These are phyloP conservation scores for Stentor roeselii DNA, from an alignment of 73 alveolate species.

Conservation along the genomic window DNA sequence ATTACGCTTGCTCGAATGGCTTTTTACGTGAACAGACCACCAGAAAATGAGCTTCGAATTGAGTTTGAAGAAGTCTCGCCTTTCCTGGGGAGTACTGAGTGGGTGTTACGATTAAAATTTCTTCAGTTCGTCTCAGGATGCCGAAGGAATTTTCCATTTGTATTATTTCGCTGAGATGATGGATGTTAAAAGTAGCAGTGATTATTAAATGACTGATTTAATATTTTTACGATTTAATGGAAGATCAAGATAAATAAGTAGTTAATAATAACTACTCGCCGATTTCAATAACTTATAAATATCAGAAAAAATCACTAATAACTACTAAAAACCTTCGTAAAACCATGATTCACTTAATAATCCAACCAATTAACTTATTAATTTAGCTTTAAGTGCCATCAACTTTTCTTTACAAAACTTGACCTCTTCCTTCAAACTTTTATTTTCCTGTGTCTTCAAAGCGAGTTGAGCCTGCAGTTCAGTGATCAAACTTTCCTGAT, in stretches of 20 bases:
- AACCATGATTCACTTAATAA: too few species aligned
- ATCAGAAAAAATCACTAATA: too few species aligned
- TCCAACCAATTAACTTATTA: neutral
- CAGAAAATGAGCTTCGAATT: neutral
- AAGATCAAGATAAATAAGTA: too few species aligned
- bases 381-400: neutral
- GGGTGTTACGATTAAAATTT: neutral
- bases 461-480: conserved; percentile 25
- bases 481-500: conserved; percentile 3
- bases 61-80: neutral
- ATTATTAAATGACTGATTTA: neutral
- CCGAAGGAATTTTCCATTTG: too few species aligned
- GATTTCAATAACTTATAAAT: too few species aligned
- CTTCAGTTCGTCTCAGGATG: neutral
- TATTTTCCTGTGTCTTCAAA: neutral
- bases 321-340: too few species aligned
- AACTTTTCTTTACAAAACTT: conserved; percentile 12
- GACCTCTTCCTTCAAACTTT: neutral
- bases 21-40: neutral
- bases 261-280: too few species aligned
- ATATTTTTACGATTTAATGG: too few species aligned
- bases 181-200: too few species aligned
- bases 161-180: too few species aligned
- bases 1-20: neutral
- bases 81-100: neutral